phyloP scores from a whole-genome alignment of 768 basidiomycete genomes.

The Calvatia gigantea region DNA sequence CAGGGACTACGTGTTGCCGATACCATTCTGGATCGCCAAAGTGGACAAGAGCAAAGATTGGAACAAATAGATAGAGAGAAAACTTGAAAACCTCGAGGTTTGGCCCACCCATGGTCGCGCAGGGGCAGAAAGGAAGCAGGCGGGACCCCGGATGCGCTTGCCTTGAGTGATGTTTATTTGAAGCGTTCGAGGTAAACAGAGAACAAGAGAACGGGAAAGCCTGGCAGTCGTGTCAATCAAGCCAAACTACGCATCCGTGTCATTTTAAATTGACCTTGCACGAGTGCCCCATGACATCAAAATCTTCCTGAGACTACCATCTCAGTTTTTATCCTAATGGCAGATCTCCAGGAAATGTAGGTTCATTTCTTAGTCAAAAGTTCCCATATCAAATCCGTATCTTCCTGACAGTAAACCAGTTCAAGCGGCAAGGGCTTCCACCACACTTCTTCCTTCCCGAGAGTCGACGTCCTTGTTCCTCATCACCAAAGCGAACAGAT shows the following conservation, averaged over 20 bases:
- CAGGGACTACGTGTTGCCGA: constrained; percentile 69
- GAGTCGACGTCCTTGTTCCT: constrained; percentile 41
- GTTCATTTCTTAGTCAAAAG: constrained; percentile 13
- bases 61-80: constrained; percentile 80
- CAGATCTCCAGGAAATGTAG: constrained; percentile 14
- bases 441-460: constrained; percentile 33
- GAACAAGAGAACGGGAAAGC: not conserved
- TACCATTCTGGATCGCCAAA: constrained; percentile 92
- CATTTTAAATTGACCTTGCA: not conserved
- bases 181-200: not conserved
- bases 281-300: not conserved
- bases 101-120: constrained; percentile 55
- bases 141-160: not conserved
- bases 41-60: constrained; percentile 74
- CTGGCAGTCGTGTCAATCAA: constrained; percentile 26
- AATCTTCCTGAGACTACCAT: not conserved
- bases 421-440: constrained; percentile 21
- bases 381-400: not conserved
- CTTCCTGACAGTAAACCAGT: not conserved
- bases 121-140: not conserved
- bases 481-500: constrained; percentile 38
- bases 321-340: not conserved
- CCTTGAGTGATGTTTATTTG: not conserved
- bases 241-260: constrained; percentile 23
- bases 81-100: constrained; percentile 93